A percentile compares a stretch with the other conserved stretches of the same genome.
Conservation (phyloP, 768 basidiomycete species). For the Auriscalpium vulgare region DNA sequence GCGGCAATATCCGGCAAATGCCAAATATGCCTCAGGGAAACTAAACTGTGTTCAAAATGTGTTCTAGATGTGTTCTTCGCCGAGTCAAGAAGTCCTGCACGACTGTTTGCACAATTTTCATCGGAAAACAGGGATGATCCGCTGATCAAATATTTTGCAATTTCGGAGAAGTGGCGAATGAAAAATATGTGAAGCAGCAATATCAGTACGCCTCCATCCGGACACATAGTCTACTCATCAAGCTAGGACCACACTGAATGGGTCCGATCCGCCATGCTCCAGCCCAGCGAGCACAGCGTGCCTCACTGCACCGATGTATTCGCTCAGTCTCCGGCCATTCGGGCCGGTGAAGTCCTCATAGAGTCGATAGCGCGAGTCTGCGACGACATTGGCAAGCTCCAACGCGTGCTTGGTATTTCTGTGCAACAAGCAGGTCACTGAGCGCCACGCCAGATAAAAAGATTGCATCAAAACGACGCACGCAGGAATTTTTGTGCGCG, state of each 20-base stretch:
- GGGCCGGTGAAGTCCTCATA: slow-evolving; percentile 77
- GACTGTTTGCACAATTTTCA: too few species aligned
- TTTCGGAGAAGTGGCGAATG: too few species aligned
- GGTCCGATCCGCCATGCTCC: slow-evolving; percentile 71
- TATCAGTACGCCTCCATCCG: too few species aligned
- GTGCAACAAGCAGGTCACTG: not conserved
- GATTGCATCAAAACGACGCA: slow-evolving; percentile 9
- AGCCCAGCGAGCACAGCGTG: slow-evolving; percentile 65
- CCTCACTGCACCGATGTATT: slow-evolving; percentile 69
- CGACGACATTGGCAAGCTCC: slow-evolving; percentile 75
- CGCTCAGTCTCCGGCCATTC: slow-evolving; percentile 52
- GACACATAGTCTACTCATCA: not conserved
- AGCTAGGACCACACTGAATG: slow-evolving; percentile 42
- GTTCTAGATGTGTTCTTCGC: too few species aligned
- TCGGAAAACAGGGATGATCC: too few species aligned
- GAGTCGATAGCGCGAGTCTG: slow-evolving; percentile 78
- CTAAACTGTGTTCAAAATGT: too few species aligned
- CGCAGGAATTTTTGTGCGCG: slow-evolving; percentile 57
- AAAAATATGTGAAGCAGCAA: too few species aligned
- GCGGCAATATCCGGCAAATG: too few species aligned
- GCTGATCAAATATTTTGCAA: too few species aligned
- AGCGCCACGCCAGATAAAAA: not conserved
- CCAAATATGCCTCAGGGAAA: too few species aligned
- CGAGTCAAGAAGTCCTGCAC: too few species aligned
- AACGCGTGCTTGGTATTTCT: slow-evolving; percentile 76